Evolutionary conservation across 305 asterid species (phyloP).

Genomic region (Ajuga reptans): DNA sequence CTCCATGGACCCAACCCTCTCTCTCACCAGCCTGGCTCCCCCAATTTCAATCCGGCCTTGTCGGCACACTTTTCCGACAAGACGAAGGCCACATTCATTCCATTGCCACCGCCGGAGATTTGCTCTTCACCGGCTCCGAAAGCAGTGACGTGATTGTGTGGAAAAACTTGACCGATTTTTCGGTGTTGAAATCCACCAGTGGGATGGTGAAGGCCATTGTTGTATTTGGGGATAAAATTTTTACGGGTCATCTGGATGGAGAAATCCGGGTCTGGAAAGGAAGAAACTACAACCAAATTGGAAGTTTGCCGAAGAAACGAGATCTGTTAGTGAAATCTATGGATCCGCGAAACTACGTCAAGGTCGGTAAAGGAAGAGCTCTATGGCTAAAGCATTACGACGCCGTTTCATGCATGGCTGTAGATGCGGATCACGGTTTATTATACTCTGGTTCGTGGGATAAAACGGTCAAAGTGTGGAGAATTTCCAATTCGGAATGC

Average conservation of each 20-base stretch:
- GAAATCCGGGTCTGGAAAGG: constrained; percentile 66
- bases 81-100: constrained; percentile 78
- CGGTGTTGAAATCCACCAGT: constrained; percentile 71
- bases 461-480: constrained; percentile 66
- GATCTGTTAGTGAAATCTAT: constrained; percentile 36
- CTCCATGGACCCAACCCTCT: constrained; percentile 44
- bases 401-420: constrained; percentile 57
- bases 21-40: not conserved
- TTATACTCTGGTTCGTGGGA: constrained; percentile 92
- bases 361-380: constrained; percentile 31
- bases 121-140: constrained; percentile 78
- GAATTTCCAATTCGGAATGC: constrained; percentile 58
- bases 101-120: constrained; percentile 51
- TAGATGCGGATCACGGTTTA: constrained; percentile 43
- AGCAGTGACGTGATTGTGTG: constrained; percentile 71
- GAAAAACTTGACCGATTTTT: constrained; percentile 53
- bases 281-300: constrained; percentile 40
- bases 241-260: constrained; percentile 95
- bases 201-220: constrained; percentile 85
- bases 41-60: constrained; percentile 20
- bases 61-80: constrained; percentile 50
- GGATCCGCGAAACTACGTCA: constrained; percentile 50
- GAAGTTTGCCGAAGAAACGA: constrained; percentile 59
- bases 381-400: constrained; percentile 71
- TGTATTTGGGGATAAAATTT: constrained; percentile 39